phyloP scores from a whole-genome alignment of 306 rosid species.

The Ziziphus jujuba region DNA sequence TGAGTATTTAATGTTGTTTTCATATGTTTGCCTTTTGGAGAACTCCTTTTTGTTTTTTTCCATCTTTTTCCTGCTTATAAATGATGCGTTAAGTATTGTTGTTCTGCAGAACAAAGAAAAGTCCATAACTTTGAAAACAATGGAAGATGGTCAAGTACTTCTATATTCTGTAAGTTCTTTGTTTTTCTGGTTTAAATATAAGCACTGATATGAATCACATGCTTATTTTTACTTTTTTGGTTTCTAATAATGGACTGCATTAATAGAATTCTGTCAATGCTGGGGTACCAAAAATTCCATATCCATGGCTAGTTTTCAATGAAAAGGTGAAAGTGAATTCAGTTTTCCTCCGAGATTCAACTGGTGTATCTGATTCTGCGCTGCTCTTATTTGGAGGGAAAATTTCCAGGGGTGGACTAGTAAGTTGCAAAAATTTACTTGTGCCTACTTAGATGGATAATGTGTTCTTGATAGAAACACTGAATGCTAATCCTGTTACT shows the following conservation, averaged over 20 bases:
- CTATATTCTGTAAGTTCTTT: conserved; percentile 38
- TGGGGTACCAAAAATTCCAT: conserved; percentile 71
- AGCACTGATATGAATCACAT: conserved; percentile 2
- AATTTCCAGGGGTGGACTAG: conserved; percentile 51
- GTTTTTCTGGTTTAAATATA: conserved; percentile 26
- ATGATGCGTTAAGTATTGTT: conserved; percentile 17
- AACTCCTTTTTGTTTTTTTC: conserved; percentile 1
- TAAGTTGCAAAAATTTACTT: conserved; percentile 15
- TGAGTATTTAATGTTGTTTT: neutral
- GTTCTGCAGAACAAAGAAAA: conserved; percentile 78
- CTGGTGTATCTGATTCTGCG: conserved; percentile 80
- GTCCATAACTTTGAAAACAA: conserved; percentile 74
- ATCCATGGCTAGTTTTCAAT: conserved; percentile 94
- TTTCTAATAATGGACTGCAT: conserved; percentile 11
- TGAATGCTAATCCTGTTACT: conserved; percentile 11
- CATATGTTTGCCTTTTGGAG: neutral
- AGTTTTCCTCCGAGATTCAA: conserved; percentile 91
- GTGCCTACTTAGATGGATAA: neutral
- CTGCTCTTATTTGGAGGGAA: conserved; percentile 87
- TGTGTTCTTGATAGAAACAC: conserved; percentile 3
- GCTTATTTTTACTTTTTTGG: conserved; percentile 23
- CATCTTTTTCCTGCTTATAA: conserved; percentile 1
- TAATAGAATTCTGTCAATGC: conserved; percentile 82
- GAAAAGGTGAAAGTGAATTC: conserved; percentile 96
- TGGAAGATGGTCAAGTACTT: conserved; percentile 91